Evolutionary conservation across 1,284 basidiomycete genomes (phyloP), one percentile per base, ranked within the genome.

Genomic region (Marasmius fiardii): DNA sequence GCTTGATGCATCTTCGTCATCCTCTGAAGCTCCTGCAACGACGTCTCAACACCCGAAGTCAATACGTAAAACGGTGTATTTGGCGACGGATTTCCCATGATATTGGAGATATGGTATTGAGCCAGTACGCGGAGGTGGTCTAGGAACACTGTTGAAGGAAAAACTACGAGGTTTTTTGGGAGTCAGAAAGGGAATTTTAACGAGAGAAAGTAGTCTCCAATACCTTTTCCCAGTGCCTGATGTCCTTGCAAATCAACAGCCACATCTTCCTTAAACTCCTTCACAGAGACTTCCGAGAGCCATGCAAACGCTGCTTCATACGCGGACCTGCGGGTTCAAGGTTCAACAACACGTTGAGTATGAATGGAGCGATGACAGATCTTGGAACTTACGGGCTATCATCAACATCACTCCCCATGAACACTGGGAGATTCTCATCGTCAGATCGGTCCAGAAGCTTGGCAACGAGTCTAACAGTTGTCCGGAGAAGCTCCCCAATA

Each of bases 151-250:
- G 70, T 71, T 5, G 75, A 70, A 3, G 83, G 81, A 60, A 86
- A 85, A 28, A 78, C 83, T 73, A 78, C 74, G 21, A 75, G 77
- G 44, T 83, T 75, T n/a, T n/a, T 50, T 74, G 70, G 33, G 70
- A 69, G 58, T 85, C 79, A 1, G 76, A 74, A 26, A 18, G n/a
- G 14, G 34, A 4, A 11, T 3, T 3, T 43, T 12, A 6, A 12
- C 4, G 31, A 24, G 49, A 47, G 49, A 14, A 31, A 10, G 28
- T 31, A 31, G 4, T 23, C 34, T 8, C 4, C 11, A 16, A 11
- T 31, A 49, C 47, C 31, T 31, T 49, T 49, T 3, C 47, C 47
- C 24, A 31, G 18, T 10, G 47, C 5, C 16, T 49, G 47, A 31
- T 49, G 47, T 31, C 47, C 47, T 26, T 33, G 26, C 47, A 49